Evolutionary conservation across 768 basidiomycete genomes (phyloP).

Genomic region (Tephrocybe sp.): DNA sequence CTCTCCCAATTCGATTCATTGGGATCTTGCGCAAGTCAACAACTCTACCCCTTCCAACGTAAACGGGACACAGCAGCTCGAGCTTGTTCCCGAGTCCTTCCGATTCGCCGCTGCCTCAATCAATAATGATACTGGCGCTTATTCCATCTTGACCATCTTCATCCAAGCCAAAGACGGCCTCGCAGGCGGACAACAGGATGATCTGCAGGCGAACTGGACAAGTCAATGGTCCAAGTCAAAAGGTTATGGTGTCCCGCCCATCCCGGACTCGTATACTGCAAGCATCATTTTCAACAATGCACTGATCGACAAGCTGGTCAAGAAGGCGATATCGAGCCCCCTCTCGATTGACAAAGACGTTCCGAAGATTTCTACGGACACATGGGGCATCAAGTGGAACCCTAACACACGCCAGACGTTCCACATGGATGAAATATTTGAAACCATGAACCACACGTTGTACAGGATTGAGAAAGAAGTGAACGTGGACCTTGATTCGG

Average conservation of each 20-base stretch:
- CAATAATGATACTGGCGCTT: background rate
- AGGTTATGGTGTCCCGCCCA: background rate
- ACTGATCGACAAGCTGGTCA: background rate
- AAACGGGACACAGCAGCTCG: background rate
- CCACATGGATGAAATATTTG: background rate
- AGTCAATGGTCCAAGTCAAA: background rate
- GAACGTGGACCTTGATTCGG: background rate
- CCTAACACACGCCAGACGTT: background rate
- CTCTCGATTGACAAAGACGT: background rate
- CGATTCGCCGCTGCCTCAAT: background rate
- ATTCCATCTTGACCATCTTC: background rate
- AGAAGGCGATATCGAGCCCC: background rate
- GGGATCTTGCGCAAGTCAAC: background rate
- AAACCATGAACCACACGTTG: background rate
- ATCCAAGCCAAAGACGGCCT: background rate
- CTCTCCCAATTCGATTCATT: background rate
- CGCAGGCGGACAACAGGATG: background rate
- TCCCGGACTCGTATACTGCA: background rate
- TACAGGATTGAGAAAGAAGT: background rate
- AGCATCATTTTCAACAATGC: background rate
- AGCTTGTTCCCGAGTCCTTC: background rate
- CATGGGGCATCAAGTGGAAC: background rate
- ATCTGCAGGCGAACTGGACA: background rate
- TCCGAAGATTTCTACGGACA: background rate
- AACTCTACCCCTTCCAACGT: background rate